Evolutionary conservation across 345 rosid species (phyloP), one percentile per base, ranked within the genome.

Genomic region (Dipteronia dyeriana): DNA sequence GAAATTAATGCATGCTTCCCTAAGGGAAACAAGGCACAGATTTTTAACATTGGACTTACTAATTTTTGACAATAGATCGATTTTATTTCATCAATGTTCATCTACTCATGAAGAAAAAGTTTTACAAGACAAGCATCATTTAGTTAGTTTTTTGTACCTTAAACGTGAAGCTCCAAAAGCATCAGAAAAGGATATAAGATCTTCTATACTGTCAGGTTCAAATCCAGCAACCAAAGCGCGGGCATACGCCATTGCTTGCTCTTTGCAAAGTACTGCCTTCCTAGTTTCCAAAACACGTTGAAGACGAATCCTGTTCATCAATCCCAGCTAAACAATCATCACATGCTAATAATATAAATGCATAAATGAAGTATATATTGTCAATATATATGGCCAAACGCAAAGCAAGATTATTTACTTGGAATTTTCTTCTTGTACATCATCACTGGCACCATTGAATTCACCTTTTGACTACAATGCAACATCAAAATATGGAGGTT

Each of bases 231-330:
- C 97, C 77, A 96, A 73, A 74, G 98, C 97, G 73, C 97, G 89
- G 19, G 98, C 98, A 78, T 94, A 96, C 51, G 98, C 98, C 99
- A 96, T 96, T 64, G 97, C 99, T 84, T 96, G 99, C 86, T 96
- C 99, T 83, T 91, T 94, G 85, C 85, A 88, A 67, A 96, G 91
- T 63, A 93, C 95, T 14, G 86, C 89, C 77, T 85, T 94, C 76
- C 99, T 87, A 76, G 89, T 86, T 81, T 91, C 98, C 78, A 96
- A 74, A 71, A 90, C 93, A 72, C 93, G 94, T 47, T 91, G 99
- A 80, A 96, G 97, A 77, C 80, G 95, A 81, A 89, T 86, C 91
- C 99, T 96, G 85, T 76, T 76, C 86, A 80, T 75, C 34, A 77
- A 38, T 76, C 71, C 70, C 56, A 77, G 63, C 77, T 70, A 70